phyloP scores from a whole-genome alignment of 768 basidiomycete species.

The Boletus sensibilis region DNA sequence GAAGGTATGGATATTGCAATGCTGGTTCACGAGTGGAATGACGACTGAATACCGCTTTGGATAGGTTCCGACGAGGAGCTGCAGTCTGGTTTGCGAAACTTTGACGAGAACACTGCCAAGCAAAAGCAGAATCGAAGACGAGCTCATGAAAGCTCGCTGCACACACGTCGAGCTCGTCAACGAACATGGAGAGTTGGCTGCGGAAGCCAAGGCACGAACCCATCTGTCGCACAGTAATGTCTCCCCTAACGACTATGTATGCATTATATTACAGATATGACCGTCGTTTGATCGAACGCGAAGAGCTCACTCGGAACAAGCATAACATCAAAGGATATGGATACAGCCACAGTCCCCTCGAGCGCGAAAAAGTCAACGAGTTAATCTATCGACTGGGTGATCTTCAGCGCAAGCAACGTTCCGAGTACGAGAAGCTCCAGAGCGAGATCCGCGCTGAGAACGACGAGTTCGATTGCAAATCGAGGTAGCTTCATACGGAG shows the following conservation, averaged over 20 bases:
- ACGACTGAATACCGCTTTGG: not conserved
- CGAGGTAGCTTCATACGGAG: conserved; percentile 55
- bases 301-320: conserved; percentile 70
- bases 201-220: conserved; percentile 65
- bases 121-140: conserved; percentile 57
- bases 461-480: conserved; percentile 64
- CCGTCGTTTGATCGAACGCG: conserved; percentile 65
- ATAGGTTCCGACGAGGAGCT: conserved; percentile 76
- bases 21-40: too few species aligned
- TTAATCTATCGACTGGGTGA: conserved; percentile 69
- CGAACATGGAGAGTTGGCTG: conserved; percentile 65
- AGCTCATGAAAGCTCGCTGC: conserved; percentile 46
- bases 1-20: conserved; percentile 41
- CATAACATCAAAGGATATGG: conserved; percentile 78
- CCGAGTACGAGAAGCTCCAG: conserved; percentile 66
- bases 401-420: conserved; percentile 58
- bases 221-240: not conserved
- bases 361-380: conserved; percentile 67
- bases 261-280: conserved; percentile 55
- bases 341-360: conserved; percentile 67
- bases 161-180: conserved; percentile 56
- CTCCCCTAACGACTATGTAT: not conserved
- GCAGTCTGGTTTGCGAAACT: conserved; percentile 51
- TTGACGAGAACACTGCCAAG: conserved; percentile 53
- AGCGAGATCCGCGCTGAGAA: conserved; percentile 56